Evolutionary conservation across 2,329 filamentous ascomycete genomes (phyloP).

Genomic region (Colletotrichum godetiae): DNA sequence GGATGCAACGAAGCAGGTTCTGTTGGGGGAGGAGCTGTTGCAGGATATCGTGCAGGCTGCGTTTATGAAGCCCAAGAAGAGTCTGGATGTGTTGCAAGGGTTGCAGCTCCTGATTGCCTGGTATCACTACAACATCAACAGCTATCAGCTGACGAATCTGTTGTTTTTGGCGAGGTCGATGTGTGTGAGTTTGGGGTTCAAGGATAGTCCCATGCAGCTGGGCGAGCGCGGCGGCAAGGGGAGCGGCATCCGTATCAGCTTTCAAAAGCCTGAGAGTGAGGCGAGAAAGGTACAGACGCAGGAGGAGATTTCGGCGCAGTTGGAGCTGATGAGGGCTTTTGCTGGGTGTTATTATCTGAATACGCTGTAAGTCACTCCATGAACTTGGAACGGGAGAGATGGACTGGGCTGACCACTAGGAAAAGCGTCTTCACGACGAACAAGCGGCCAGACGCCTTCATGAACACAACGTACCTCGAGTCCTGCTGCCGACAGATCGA

Average conservation of each 20-base stretch:
- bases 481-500: conserved; percentile 56
- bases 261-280: neutral
- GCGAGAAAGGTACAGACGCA: conserved; percentile 31
- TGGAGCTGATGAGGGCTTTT: conserved; percentile 60
- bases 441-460: conserved; percentile 60
- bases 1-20: conserved; percentile 56
- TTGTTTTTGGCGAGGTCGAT: conserved; percentile 60
- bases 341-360: conserved; percentile 62
- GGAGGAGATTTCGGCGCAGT: conserved; percentile 40
- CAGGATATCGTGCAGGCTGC: conserved; percentile 54
- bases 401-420: neutral
- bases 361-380: conserved; percentile 59
- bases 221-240: conserved; percentile 18
- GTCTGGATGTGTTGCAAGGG: conserved; percentile 59
- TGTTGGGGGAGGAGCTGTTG: conserved; percentile 56
- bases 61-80: conserved; percentile 53
- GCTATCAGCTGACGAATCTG: conserved; percentile 61
- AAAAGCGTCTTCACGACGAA: conserved; percentile 55
- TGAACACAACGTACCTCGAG: conserved; percentile 58
- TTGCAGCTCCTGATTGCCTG: conserved; percentile 58
- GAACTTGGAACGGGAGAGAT: neutral
- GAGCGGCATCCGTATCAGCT: conserved; percentile 26
- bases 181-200: conserved; percentile 54
- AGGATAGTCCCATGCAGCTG: conserved; percentile 41
- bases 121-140: conserved; percentile 61